Base-by-base conservation (phyloP, 768 basidiomycete genomes). In the Termitomyces sp. region DNA sequence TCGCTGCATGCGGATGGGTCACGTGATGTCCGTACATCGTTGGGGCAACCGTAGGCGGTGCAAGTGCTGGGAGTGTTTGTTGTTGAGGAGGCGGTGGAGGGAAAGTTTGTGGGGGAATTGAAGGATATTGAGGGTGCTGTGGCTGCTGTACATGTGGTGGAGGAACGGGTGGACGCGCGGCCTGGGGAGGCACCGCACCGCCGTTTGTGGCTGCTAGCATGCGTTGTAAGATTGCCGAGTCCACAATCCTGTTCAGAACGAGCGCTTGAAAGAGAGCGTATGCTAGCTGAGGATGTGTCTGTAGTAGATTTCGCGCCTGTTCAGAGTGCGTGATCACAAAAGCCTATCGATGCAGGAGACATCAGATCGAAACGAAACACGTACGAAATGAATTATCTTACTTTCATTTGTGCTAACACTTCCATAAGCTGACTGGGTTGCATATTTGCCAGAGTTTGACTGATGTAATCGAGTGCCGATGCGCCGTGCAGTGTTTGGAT, bases 361-460 rank as follows among this genome's bases (percentile, higher is more conserved):
- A 47, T 65, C 41, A 58, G 43, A 45, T 46, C 9, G 45, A 45
- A 51, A 28, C 46, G 31, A 38, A 42, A 45, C 26, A 26, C 19
- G 53, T 54, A 57, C 37, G 37, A 41, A 63, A 63, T 49, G 54
- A 17, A 59, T 52, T 48, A 51, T 71, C 95, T 66, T 68, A 95
- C 97, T 87, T 98, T 98, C 89, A 96, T 95, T 70, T 97, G 93
- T n/a, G 89, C 89, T 62, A 99, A 75, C 9, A 98, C 89, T 71
- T 99, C 96, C 73, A 95, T 84, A 60, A 96, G 75, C 66, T 96
- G 91, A 40, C 76, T 79, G 0, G 93, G 91, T 53, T 84, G 82
- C 78, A 96, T 90, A 30, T 77, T 84, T 42, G 89, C 95, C 45
- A 99, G 78, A 3, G 87, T 89, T 67, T 89, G 83, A 67, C 84